phyloP scores from a whole-genome alignment of 345 rosid genomes.

The Melaleuca quinquenervia region DNA sequence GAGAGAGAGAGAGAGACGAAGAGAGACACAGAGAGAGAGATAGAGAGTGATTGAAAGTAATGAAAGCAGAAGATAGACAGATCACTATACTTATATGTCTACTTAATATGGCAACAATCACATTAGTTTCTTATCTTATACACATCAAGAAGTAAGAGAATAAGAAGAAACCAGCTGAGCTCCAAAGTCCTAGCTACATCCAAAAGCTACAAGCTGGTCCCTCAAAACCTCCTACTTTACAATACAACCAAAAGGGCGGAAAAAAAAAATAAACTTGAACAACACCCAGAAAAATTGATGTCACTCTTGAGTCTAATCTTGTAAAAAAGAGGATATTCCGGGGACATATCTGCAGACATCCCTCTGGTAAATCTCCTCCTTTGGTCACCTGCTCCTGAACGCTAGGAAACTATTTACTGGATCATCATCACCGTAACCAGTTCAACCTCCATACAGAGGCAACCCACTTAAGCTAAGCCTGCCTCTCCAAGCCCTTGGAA shows the following conservation, averaged over 20 bases:
- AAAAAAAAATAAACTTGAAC: not conserved
- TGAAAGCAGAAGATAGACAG: not conserved
- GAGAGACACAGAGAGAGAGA: not conserved
- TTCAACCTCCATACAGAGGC: not conserved
- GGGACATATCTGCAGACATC: slow-evolving; percentile 30
- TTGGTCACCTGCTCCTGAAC: not conserved
- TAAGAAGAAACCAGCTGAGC: slow-evolving; percentile 45
- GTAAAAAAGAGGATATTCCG: slow-evolving; percentile 18
- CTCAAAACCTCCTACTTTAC: not conserved
- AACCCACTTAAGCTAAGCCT: slow-evolving; percentile 21
- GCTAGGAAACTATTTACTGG: not conserved
- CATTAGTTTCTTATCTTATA: not conserved
- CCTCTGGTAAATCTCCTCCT: slow-evolving; percentile 32
- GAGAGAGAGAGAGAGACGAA: not conserved
- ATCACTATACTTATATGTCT: not conserved
- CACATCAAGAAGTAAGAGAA: not conserved
- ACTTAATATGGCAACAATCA: not conserved
- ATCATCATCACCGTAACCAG: not conserved
- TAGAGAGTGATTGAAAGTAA: not conserved
- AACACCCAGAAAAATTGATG: not conserved
- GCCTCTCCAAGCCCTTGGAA: slow-evolving; percentile 49
- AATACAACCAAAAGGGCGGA: not conserved
- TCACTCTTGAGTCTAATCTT: not conserved
- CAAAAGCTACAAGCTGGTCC: slow-evolving; percentile 44
- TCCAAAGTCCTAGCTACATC: slow-evolving; percentile 16